Base-by-base conservation (phyloP, 1,139 yeast species). In the Entelexis paramagnoliae region DNA sequence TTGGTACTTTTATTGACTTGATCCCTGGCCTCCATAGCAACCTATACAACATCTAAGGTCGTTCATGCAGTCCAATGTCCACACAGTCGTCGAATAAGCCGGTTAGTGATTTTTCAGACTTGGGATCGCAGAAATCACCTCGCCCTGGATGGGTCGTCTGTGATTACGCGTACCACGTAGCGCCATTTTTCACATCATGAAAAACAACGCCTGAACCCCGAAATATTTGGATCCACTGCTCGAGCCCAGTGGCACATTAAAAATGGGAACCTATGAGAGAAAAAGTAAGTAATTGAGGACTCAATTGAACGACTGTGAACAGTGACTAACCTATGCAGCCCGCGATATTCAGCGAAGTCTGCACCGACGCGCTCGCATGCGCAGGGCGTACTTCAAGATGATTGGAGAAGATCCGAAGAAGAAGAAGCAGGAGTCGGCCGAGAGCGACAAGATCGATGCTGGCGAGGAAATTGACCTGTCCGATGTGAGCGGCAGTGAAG, bases 301-400 rank as follows among this genome's bases (percentile, higher is more conserved):
- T 19, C 34, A n/a, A 33, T 51, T 38, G 35, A 24, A 10, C 8
- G 24, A 11, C 9, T 4, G 3, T 11, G 43, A 34, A 14, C 40
- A 40, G 40, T 34, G 47, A 52, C 54, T 54, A 52, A 55, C 40
- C 17, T 9, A 16, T 13, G 10, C 29, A 57, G 60, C 55, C 30
- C 52, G 56, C 4, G 62, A 85, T 58, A 88, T 88, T 61, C 81
- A 83, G 63, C 78, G 77, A 63, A 82, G 93, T 13, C 75, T 89
- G 59, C 76, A 79, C 2, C 94, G 87, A 63, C 76, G 88, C 57
- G 87, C 96, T n/a, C 74, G 93, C 59, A 75, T 88, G 59, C 78
- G 88, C 70, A 84, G 81, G 65, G 81, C 79, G 54, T 89, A 89
- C 64, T 81, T 86, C 71, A 87, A 88, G 64, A 71, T 87, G 56